Base-by-base conservation (phyloP, 306 rosid genomes). In the Quillaja saponaria region DNA sequence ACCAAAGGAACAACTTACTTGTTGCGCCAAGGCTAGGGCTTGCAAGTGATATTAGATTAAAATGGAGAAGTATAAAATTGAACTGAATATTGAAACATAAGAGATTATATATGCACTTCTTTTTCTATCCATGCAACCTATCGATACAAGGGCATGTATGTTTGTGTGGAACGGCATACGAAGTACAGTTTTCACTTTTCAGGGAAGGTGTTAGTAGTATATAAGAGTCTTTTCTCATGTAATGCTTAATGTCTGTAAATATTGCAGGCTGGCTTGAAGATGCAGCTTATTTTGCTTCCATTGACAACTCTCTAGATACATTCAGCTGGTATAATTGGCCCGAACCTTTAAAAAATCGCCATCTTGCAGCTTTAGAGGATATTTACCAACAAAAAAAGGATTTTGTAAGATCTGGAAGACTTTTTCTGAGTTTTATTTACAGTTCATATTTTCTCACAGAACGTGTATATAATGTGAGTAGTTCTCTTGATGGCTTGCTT, bases 221-320 rank as follows among this genome's bases (percentile, higher is more conserved):
- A 71, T 34, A 28, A 14, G n/a, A 60, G 54, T 49, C 15, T 40
- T 60, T 41, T 68, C 48, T 66, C 25, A 33, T 66, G 65, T 57
- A 47, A 58, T 67, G 72, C 55, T 51, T 72, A 61, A 61, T 74
- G 38, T 63, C 63, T 71, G 46, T 49, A 21, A 35, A 53, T 62
- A 46, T 71, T 82, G 67, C 69, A 91, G 98, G 96, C 63, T 91
- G 98, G 98, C 96, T 91, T 52, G 87, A 86, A 74, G 98, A 91
- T 81, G 95, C 96, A 49, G 98, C 98, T 47, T 91, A 82, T 80
- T 91, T 91, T 81, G 92, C 98, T 73, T 92, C 98, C 46, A 91
- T 91, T 75, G 98, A 91, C 18, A 69, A 78, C 73, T 73, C 84
- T 73, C 50, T 82, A 72, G 75, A 81, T 80, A 53, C 78, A 64